A percentile compares a stretch with the other conserved stretches of the same genome.
Evolutionary conservation across 345 rosid species (phyloP).

Genomic region (Rhodomyrtus tomentosa): DNA sequence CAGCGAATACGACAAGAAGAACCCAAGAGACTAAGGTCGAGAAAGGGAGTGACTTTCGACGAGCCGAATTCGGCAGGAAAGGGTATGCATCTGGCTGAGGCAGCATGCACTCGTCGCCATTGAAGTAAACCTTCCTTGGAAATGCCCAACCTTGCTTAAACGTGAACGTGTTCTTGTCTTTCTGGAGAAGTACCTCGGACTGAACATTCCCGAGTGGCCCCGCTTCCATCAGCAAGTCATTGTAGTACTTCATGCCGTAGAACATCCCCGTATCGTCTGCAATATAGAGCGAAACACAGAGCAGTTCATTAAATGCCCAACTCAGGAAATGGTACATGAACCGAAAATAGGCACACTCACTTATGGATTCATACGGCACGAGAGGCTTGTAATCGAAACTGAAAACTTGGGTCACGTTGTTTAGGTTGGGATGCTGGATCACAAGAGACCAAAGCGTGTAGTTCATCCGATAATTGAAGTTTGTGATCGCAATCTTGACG

Average conservation of each 20-base stretch:
- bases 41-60: conserved; percentile 9
- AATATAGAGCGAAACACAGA: background rate
- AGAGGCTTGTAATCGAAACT: conserved; percentile 77
- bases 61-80: conserved; percentile 55
- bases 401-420: conserved; percentile 81
- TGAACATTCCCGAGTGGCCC: conserved; percentile 84
- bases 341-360: conserved; percentile 6
- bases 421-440: conserved; percentile 75
- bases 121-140: conserved; percentile 80
- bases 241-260: conserved; percentile 62
- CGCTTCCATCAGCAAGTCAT: conserved; percentile 81
- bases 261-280: conserved; percentile 93
- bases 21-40: conserved; percentile 8
- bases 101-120: conserved; percentile 85
- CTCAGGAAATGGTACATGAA: background rate
- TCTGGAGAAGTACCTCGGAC: conserved; percentile 74
- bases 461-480: conserved; percentile 68
- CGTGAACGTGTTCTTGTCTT: conserved; percentile 66
- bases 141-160: conserved; percentile 93
- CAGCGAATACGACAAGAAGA: conserved; percentile 14
- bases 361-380: conserved; percentile 59
- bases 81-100: conserved; percentile 89
- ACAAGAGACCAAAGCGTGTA: conserved; percentile 62
- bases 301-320: background rate
- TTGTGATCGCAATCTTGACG: conserved; percentile 53